Evolutionary conservation across 106 monocot genomes (phyloP).

Genomic region (Platanthera guangdongensis): DNA sequence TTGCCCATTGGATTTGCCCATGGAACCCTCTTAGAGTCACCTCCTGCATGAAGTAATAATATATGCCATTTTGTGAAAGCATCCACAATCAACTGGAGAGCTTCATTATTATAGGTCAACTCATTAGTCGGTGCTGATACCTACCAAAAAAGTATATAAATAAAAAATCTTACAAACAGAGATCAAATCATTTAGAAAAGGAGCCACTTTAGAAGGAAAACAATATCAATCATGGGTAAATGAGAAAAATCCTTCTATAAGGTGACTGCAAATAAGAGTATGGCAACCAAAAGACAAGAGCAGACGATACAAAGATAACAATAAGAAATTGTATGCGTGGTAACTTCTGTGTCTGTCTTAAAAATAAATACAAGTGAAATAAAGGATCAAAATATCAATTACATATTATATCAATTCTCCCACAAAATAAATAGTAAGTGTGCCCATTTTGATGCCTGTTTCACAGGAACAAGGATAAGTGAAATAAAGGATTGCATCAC

Average conservation of each 20-base stretch:
- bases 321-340: neutral
- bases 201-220: neutral
- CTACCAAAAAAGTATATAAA: neutral
- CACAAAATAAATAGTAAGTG: neutral
- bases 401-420: neutral
- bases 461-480: neutral
- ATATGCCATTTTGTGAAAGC: constrained; percentile 56
- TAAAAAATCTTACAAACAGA: neutral
- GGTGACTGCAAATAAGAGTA: neutral
- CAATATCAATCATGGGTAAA: neutral
- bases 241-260: neutral
- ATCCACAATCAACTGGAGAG: constrained; percentile 21
- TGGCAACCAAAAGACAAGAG: neutral
- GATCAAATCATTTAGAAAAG: neutral
- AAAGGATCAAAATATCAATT: neutral
- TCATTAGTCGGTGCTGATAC: constrained; percentile 13
- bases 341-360: neutral
- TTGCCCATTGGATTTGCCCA: constrained; percentile 99
- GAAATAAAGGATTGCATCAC: neutral
- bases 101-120: constrained; percentile 8
- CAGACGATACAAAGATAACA: neutral
- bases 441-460: neutral
- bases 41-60: constrained; percentile 94
- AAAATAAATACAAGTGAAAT: neutral
- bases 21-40: constrained; percentile 95